phyloP scores from a whole-genome alignment of 495 filamentous ascomycete genomes.

The Trichoderma virens region DNA sequence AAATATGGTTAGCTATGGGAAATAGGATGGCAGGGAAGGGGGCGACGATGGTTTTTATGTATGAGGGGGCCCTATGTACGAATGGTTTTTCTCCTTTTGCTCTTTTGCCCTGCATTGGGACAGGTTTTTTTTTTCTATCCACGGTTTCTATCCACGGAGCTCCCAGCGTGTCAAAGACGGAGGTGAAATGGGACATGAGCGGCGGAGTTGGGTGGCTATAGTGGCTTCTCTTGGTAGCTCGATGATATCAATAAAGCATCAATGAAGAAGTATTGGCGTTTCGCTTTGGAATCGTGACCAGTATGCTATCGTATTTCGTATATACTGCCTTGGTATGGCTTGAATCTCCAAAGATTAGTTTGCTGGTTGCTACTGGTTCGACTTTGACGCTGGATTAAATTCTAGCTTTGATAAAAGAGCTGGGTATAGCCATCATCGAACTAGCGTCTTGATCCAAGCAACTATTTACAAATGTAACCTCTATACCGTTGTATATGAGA shows the following conservation, averaged over 20 bases:
- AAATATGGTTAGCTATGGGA: not conserved
- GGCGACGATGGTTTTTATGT: not conserved
- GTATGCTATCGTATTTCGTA: not conserved
- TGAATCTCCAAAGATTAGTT: too few species aligned
- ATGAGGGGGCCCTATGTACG: not conserved
- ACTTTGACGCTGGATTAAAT: too few species aligned
- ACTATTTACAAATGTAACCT: too few species aligned
- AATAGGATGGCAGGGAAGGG: not conserved
- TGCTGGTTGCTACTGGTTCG: too few species aligned
- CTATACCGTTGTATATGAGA: too few species aligned
- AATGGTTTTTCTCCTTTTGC: not conserved
- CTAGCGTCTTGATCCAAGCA: too few species aligned
- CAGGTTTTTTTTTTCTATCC: slow-evolving; percentile 12
- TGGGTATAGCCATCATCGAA: too few species aligned
- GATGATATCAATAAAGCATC: slow-evolving; percentile 1
- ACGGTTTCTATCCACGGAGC: not conserved
- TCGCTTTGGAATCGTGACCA: not conserved
- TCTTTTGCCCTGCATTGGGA: slow-evolving; percentile 9
- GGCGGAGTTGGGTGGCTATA: slow-evolving; percentile 5
- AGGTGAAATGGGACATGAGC: not conserved
- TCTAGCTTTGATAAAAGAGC: too few species aligned
- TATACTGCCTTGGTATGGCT: too few species aligned
- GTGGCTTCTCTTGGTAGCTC: slow-evolving; percentile 6
- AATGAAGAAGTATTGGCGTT: not conserved
- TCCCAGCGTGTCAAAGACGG: not conserved